phyloP scores from a whole-genome alignment of 495 filamentous ascomycete genomes.

The Penicillium pancosmium region DNA sequence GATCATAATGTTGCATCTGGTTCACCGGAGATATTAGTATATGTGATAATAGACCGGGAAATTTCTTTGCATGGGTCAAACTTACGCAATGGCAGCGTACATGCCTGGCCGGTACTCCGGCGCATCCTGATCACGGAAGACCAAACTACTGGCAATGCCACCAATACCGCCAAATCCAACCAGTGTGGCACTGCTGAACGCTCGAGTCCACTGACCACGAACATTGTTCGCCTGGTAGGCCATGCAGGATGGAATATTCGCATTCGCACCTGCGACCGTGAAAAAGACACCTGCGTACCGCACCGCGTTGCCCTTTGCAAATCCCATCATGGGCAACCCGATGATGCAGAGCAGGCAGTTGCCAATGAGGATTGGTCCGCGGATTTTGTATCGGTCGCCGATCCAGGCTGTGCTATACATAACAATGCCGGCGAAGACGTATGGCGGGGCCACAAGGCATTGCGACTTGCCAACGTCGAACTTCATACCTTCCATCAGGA shows the following conservation, averaged over 20 bases:
- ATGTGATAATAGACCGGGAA: background rate
- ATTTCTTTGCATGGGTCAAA: constrained; percentile 4
- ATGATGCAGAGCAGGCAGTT: constrained; percentile 55
- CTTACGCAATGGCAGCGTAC: constrained; percentile 48
- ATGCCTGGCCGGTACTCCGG: constrained; percentile 61
- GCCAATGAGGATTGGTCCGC: constrained; percentile 59
- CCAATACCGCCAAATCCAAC: constrained; percentile 60
- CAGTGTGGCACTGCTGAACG: constrained; percentile 58
- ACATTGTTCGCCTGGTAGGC: constrained; percentile 70
- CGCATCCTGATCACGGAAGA: constrained; percentile 61
- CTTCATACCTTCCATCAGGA: constrained; percentile 58
- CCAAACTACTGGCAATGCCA: constrained; percentile 58
- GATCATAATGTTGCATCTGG: constrained; percentile 46
- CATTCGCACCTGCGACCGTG: constrained; percentile 59
- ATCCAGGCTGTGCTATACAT: constrained; percentile 57
- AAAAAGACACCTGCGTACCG: constrained; percentile 70
- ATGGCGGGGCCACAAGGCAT: constrained; percentile 67
- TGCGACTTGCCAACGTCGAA: constrained; percentile 58
- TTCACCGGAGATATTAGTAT: background rate
- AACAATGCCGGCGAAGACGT: constrained; percentile 59
- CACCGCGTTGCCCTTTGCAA: constrained; percentile 46
- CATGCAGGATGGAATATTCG: constrained; percentile 60
- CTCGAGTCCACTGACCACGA: constrained; percentile 68
- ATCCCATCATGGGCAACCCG: constrained; percentile 58
- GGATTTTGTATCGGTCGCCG: constrained; percentile 58